Evolutionary conservation across 2,329 filamentous ascomycete genomes (phyloP).

Genomic region (Chrysoporthe puriensis): DNA sequence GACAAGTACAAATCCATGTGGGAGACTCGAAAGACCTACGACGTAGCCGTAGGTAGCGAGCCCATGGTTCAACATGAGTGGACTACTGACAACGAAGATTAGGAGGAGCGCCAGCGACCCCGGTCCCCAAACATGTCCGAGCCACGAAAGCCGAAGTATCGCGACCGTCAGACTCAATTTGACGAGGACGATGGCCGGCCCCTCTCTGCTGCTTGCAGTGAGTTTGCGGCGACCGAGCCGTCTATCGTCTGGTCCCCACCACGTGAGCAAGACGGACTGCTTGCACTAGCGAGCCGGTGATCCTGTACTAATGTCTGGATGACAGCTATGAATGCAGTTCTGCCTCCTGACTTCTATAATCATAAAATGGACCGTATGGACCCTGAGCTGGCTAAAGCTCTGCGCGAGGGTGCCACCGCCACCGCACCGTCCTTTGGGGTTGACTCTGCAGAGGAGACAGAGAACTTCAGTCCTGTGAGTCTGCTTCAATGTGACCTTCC

Average conservation of each 20-base stretch:
- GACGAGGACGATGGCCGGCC: slow-evolving; percentile 34
- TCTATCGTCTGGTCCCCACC: slow-evolving; percentile 25
- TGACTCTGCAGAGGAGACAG: background rate
- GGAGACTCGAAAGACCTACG: slow-evolving; percentile 13
- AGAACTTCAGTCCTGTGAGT: slow-evolving; percentile 10
- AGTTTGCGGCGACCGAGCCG: slow-evolving; percentile 21
- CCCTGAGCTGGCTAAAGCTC: slow-evolving; percentile 33
- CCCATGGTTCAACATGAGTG: background rate
- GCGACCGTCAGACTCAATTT: slow-evolving; percentile 31
- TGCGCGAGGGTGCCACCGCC: slow-evolving; percentile 32
- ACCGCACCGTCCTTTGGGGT: slow-evolving; percentile 23
- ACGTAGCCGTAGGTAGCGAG: slow-evolving; percentile 18
- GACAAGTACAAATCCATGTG: slow-evolving; percentile 19
- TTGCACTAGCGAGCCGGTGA: background rate
- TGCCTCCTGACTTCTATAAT: slow-evolving; percentile 31
- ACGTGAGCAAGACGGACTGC: slow-evolving; percentile 12
- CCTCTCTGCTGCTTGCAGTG: slow-evolving; percentile 22
- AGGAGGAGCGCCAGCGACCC: slow-evolving; percentile 25
- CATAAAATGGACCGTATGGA: slow-evolving; percentile 39
- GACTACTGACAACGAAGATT: background rate
- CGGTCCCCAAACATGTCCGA: slow-evolving; percentile 22
- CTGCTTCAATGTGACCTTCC: background rate
- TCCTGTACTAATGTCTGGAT: slow-evolving; percentile 27
- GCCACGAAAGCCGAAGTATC: slow-evolving; percentile 17
- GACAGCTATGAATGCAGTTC: slow-evolving; percentile 18